A percentile compares a stretch with the other conserved stretches of the same genome.
These are phyloP conservation scores for Gyrodon lividus DNA, from an alignment of 768 basidiomycete species.

Conservation along the genomic window DNA sequence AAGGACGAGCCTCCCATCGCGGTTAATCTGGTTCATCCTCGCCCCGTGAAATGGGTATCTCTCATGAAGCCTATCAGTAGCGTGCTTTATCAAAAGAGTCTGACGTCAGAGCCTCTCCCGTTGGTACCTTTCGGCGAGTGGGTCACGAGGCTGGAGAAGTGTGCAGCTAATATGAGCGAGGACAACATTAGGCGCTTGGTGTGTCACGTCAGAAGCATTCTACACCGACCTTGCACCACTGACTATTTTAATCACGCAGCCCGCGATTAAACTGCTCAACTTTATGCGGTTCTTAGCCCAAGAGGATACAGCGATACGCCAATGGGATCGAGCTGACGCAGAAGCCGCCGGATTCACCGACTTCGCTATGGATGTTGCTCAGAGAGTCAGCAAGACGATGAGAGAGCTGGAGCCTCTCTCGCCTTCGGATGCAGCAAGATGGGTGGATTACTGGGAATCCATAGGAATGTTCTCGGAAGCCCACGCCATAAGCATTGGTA, in stretches of 20 bases:
- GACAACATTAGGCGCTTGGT: slow-evolving; percentile 30
- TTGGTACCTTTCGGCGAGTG: slow-evolving; percentile 35
- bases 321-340: background rate
- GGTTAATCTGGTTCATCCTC: slow-evolving; percentile 35
- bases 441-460: slow-evolving; percentile 41
- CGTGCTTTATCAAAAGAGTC: slow-evolving; percentile 9
- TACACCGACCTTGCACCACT: slow-evolving; percentile 40
- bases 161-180: slow-evolving; percentile 12
- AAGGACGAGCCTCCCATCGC: slow-evolving; percentile 15
- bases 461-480: slow-evolving; percentile 21
- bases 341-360: slow-evolving; percentile 4
- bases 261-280: slow-evolving; percentile 33
- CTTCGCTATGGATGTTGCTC: slow-evolving; percentile 31
- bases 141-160: slow-evolving; percentile 29
- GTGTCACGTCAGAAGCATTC: slow-evolving; percentile 25
- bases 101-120: slow-evolving; percentile 21
- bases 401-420: slow-evolving; percentile 25
- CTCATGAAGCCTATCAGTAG: slow-evolving; percentile 26
- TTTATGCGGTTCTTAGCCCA: slow-evolving; percentile 24
- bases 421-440: slow-evolving; percentile 26
- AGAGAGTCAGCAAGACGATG: slow-evolving; percentile 35
- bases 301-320: slow-evolving; percentile 13
- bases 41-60: slow-evolving; percentile 26
- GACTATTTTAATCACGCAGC: slow-evolving; percentile 20
- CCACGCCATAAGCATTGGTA: background rate